Percentiles rank a stretch among this genome's conserved stretches.
These are phyloP conservation scores for Phaffomyces antillensis DNA, from an alignment of 805 yeast genomes.

Conservation along the genomic window DNA sequence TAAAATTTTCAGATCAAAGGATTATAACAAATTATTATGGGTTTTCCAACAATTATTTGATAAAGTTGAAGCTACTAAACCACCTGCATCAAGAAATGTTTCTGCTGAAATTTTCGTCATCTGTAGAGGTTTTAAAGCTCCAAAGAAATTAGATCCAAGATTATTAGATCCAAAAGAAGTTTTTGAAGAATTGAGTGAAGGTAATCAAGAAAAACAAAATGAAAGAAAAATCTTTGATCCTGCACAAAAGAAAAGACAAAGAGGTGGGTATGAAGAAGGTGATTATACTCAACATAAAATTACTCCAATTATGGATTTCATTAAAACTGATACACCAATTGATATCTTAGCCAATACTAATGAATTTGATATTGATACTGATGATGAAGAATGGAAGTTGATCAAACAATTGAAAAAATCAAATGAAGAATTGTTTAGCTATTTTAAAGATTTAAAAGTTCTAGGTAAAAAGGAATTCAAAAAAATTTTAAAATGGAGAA, in stretches of 20 bases:
- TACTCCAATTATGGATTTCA: conserved; percentile 71
- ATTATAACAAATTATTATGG: conserved; percentile 96
- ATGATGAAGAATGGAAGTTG: conserved; percentile 65
- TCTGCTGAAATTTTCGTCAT: conserved; percentile 99
- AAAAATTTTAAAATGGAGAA: conserved; percentile 78
- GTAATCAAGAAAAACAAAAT: conserved; percentile 51
- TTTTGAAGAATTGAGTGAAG: conserved; percentile 81
- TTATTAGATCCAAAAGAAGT: conserved; percentile 88
- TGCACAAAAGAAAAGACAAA: conserved; percentile 78
- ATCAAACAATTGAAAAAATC: conserved; percentile 69
- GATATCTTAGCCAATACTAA: conserved; percentile 69
- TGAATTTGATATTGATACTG: conserved; percentile 50
- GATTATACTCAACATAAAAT: conserved; percentile 68
- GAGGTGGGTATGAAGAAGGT: conserved; percentile 97
- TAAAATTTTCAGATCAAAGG: conserved; percentile 96
- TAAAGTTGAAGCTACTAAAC: conserved; percentile 97
- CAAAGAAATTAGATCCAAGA: conserved; percentile 89
- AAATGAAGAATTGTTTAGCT: conserved; percentile 69
- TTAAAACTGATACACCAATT: conserved; percentile 77
- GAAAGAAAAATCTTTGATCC: conserved; percentile 95
- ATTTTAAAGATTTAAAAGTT: conserved; percentile 87
- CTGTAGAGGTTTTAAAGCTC: conserved; percentile 93
- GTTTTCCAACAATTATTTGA: conserved; percentile 93
- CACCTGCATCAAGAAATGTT: conserved; percentile 97
- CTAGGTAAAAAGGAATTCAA: conserved; percentile 93